Evolutionary conservation across 2,329 filamentous ascomycete species (phyloP).

Genomic region (Alternaria viburni): DNA sequence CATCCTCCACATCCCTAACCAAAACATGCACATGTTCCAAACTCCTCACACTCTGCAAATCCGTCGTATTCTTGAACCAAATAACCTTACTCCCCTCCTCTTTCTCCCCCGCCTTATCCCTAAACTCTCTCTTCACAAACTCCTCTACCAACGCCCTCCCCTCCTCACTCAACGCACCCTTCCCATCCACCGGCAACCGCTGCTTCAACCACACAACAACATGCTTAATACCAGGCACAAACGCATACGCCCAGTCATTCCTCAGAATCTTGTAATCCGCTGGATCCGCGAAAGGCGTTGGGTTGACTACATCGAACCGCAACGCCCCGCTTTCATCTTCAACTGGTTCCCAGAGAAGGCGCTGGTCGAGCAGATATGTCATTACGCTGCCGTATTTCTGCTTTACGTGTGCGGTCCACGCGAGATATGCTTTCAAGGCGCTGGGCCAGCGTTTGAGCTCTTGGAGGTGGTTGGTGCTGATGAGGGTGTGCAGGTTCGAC

Average conservation of each 20-base stretch:
- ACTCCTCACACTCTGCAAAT: conserved; percentile 66
- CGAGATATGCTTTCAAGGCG: conserved; percentile 64
- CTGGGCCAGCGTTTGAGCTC: conserved; percentile 65
- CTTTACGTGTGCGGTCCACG: conserved; percentile 63
- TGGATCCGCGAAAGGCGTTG: conserved; percentile 60
- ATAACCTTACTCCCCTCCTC: conserved; percentile 56
- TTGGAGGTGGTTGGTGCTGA: conserved; percentile 59
- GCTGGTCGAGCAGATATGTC: conserved; percentile 62
- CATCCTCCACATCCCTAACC: conserved; percentile 72
- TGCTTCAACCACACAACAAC: conserved; percentile 61
- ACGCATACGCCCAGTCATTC: conserved; percentile 70
- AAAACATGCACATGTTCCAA: conserved; percentile 78
- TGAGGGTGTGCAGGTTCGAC: conserved; percentile 38
- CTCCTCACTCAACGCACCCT: conserved; percentile 40
- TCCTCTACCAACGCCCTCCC: conserved; percentile 36
- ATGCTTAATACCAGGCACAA: conserved; percentile 61
- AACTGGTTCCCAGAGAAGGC: conserved; percentile 58
- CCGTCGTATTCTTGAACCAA: conserved; percentile 71
- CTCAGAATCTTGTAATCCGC: conserved; percentile 63
- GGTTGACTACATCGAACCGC: conserved; percentile 53
- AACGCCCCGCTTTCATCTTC: conserved; percentile 21
- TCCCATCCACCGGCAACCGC: conserved; percentile 37
- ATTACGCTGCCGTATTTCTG: conserved; percentile 62
- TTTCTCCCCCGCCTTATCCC: conserved; percentile 46
- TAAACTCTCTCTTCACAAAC: conserved; percentile 55